These are phyloP conservation scores for Tolypocladium ophioglossoides DNA, from an alignment of 2,329 filamentous ascomycete species.

Conservation along the genomic window DNA sequence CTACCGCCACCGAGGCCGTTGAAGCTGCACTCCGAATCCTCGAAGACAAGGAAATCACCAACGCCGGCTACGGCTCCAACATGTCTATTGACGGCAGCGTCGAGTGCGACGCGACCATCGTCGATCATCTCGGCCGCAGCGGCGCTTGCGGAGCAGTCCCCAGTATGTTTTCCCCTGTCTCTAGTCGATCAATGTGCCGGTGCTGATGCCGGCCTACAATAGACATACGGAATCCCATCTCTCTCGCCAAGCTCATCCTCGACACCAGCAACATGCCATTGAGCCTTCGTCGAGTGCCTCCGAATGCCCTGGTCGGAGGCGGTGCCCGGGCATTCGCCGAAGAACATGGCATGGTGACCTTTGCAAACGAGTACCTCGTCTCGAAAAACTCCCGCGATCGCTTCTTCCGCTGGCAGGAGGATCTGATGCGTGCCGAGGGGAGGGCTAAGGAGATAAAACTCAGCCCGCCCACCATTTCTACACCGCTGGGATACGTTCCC, in stretches of 20 bases:
- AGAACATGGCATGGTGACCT: slow-evolving; percentile 61
- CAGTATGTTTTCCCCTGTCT: slow-evolving; percentile 45
- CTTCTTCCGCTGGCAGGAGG: slow-evolving; percentile 67
- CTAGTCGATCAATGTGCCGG: too few relatives aligned
- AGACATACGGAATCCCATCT: slow-evolving; percentile 92
- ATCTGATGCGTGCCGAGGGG: slow-evolving; percentile 53
- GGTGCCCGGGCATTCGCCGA: slow-evolving; percentile 82
- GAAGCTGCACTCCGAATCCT: slow-evolving; percentile 80
- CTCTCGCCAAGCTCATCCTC: slow-evolving; percentile 71
- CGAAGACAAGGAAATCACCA: slow-evolving; percentile 92
- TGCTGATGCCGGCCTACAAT: not conserved
- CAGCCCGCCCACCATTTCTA: slow-evolving; percentile 5
- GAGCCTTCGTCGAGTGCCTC: slow-evolving; percentile 81
- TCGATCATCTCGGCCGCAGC: slow-evolving; percentile 84
- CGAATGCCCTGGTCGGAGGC: slow-evolving; percentile 78
- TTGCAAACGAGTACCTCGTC: slow-evolving; percentile 69
- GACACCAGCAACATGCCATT: slow-evolving; percentile 66
- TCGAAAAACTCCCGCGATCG: slow-evolving; percentile 70
- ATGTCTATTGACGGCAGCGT: slow-evolving; percentile 82
- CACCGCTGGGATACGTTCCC: slow-evolving; percentile 11
- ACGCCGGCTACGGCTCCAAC: slow-evolving; percentile 93
- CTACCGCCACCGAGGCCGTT: slow-evolving; percentile 75
- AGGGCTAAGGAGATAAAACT: slow-evolving; percentile 21
- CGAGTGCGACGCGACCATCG: slow-evolving; percentile 88
- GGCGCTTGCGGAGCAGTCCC: slow-evolving; percentile 87